Evolutionary conservation across 768 basidiomycete genomes (phyloP).

Genomic region (Pluteus cervinus): DNA sequence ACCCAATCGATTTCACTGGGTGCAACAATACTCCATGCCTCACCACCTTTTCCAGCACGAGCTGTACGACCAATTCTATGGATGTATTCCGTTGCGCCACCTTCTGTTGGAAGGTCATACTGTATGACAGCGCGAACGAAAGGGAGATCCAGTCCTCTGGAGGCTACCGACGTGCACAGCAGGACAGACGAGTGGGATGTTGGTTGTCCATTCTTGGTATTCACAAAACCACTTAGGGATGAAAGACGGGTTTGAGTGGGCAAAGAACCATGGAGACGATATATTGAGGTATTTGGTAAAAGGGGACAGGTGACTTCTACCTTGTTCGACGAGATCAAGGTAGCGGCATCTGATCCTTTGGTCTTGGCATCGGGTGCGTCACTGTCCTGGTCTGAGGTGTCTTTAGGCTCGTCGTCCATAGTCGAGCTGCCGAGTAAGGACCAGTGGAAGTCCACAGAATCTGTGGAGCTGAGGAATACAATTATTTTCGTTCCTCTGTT

Average conservation of each 20-base stretch:
- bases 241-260: slow-evolving; percentile 74
- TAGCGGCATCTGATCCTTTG: slow-evolving; percentile 14
- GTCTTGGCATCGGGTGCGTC: slow-evolving; percentile 17
- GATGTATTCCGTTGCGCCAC: slow-evolving; percentile 92
- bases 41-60: slow-evolving; percentile 91
- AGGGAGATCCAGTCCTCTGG: slow-evolving; percentile 95
- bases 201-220: slow-evolving; percentile 22
- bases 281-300: slow-evolving; percentile 77
- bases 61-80: slow-evolving; percentile 97
- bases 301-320: slow-evolving; percentile 66
- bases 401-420: slow-evolving; percentile 44
- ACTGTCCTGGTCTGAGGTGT: slow-evolving; percentile 19
- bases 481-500: slow-evolving; percentile 69
- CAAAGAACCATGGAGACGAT: slow-evolving; percentile 90
- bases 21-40: slow-evolving; percentile 89
- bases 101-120: slow-evolving; percentile 96
- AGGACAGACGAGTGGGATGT: slow-evolving; percentile 57
- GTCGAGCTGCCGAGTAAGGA: slow-evolving; percentile 63
- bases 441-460: slow-evolving; percentile 98
- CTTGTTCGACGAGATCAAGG: slow-evolving; percentile 29
- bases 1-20: slow-evolving; percentile 90
- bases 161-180: slow-evolving; percentile 94
- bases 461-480: slow-evolving; percentile 94
- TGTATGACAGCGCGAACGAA: slow-evolving; percentile 93
- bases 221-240: slow-evolving; percentile 79